phyloP scores from a whole-genome alignment of 768 basidiomycete genomes.

The Suillus subluteus region DNA sequence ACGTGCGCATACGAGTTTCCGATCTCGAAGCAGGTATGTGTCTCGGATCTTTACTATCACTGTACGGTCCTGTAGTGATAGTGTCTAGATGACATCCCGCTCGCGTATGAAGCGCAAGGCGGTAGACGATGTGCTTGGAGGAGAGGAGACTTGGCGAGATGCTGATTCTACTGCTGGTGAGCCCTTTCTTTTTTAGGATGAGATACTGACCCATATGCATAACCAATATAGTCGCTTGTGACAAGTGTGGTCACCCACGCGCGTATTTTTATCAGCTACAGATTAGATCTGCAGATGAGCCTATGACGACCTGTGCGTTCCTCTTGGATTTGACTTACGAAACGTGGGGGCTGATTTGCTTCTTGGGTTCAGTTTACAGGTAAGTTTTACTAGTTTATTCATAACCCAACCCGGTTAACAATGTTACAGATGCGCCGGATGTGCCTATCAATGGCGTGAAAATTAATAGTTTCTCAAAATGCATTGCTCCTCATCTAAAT shows the following conservation, averaged over 20 bases:
- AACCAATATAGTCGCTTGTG: constrained; percentile 46
- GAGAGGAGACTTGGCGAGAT: constrained; percentile 92
- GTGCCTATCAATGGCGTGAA: constrained; percentile 73
- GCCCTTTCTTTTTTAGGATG: constrained; percentile 15
- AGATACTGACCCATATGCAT: not conserved
- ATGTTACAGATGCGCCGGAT: constrained; percentile 57
- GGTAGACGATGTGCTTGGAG: constrained; percentile 95
- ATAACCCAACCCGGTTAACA: constrained; percentile 5
- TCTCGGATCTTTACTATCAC: not conserved
- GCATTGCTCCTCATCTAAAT: not conserved
- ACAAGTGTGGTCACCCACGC: constrained; percentile 70
- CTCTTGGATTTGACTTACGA: constrained; percentile 1
- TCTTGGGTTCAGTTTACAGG: constrained; percentile 2
- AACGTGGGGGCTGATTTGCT: not conserved
- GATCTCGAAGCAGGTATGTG: constrained; percentile 5
- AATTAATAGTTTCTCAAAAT: constrained; percentile 41
- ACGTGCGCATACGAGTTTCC: constrained; percentile 92
- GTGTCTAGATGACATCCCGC: constrained; percentile 82
- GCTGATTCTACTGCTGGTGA: constrained; percentile 84
- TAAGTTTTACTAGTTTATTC: not conserved
- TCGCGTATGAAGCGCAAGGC: constrained; percentile 84
- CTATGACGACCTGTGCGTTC: constrained; percentile 59
- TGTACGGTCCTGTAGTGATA: not conserved
- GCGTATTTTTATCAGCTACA: constrained; percentile 98
- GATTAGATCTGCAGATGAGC: constrained; percentile 91